These are phyloP conservation scores for Calocera viscosa DNA, from an alignment of 768 basidiomycete species.

Conservation along the genomic window DNA sequence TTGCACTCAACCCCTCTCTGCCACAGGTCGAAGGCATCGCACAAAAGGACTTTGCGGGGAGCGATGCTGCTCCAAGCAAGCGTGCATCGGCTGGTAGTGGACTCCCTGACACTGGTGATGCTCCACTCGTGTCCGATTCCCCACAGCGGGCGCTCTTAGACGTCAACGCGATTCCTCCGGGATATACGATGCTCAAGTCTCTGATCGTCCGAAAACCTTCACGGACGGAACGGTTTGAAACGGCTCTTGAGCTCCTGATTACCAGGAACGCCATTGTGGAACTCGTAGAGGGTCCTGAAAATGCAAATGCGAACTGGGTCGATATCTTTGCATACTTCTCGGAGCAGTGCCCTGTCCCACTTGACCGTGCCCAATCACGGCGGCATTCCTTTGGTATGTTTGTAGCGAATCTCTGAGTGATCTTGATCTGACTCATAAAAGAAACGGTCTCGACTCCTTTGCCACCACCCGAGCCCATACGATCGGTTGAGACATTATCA, in stretches of 20 bases:
- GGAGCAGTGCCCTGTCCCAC: conserved; percentile 24
- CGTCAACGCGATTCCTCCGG: conserved; percentile 31
- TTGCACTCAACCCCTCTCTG: background rate
- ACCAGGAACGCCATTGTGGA: conserved; percentile 73
- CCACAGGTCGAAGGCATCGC: conserved; percentile 5
- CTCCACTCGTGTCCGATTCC: background rate
- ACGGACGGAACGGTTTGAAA: conserved; percentile 52
- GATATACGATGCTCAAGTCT: conserved; percentile 35
- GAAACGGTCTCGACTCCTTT: background rate
- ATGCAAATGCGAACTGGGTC: conserved; percentile 66
- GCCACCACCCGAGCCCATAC: background rate
- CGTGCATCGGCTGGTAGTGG: background rate
- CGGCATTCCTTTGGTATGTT: background rate
- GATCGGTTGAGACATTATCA: background rate
- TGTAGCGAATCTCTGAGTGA: background rate
- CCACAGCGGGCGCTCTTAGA: conserved; percentile 23
- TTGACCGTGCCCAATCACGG: background rate
- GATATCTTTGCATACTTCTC: conserved; percentile 82
- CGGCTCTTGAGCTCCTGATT: conserved; percentile 74
- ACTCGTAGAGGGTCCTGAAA: conserved; percentile 71
- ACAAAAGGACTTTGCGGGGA: background rate
- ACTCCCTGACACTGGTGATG: background rate
- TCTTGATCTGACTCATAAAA: background rate
- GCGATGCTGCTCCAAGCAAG: background rate
- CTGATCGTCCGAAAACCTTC: conserved; percentile 39